Conservation (phyloP, 768 basidiomycete species). For the Termitomyces sp. region DNA sequence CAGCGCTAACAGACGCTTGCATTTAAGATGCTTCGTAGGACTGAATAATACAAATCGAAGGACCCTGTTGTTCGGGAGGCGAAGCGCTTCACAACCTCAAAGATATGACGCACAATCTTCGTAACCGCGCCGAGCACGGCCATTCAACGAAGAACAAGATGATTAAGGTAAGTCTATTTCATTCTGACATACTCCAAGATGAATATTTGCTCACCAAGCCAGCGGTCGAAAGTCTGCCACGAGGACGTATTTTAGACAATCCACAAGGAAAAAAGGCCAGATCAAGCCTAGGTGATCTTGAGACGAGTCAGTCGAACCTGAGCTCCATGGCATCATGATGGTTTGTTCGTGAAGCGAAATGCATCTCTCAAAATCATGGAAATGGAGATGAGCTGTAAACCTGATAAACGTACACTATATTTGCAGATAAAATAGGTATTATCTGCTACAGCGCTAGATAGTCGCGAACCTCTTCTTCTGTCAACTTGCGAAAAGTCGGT, state of each 20-base stretch:
- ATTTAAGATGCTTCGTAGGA: neutral
- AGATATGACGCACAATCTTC: neutral
- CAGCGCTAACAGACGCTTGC: neutral
- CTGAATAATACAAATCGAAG: neutral
- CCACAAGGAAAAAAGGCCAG: neutral
- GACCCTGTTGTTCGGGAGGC: neutral
- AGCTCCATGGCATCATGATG: neutral
- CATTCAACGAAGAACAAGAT: neutral
- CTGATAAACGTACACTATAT: conserved; percentile 20
- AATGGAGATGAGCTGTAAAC: neutral
- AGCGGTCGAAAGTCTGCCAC: neutral
- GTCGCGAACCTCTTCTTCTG: conserved; percentile 95
- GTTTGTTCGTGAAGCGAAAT: neutral
- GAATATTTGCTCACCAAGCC: neutral
- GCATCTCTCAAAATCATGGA: neutral
- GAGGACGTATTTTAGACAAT: neutral
- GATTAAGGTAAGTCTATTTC: neutral
- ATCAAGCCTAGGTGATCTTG: neutral
- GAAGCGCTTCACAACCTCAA: neutral
- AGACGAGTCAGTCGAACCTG: neutral
- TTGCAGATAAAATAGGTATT: conserved; percentile 4
- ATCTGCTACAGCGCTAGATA: conserved; percentile 74
- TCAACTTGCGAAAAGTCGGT: conserved; percentile 92
- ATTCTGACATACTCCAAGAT: neutral
- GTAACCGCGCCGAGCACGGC: neutral